Conservation (phyloP, 1,139 yeast species). For the Taphrina wiesneri region DNA sequence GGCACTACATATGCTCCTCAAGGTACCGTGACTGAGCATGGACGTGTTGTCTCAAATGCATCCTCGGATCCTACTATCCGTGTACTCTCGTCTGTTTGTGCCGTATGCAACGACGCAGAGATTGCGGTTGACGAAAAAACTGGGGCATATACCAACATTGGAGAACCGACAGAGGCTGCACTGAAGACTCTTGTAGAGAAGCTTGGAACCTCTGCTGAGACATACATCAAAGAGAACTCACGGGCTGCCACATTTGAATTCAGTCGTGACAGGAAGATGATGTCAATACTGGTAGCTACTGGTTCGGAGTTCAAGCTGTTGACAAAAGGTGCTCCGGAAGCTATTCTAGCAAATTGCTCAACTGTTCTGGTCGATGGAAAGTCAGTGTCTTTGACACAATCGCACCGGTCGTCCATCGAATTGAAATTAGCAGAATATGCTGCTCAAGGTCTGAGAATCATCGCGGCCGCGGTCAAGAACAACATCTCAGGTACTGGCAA, state of each 20-base stretch:
- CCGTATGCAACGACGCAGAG: slow-evolving; percentile 48
- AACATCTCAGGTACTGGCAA: slow-evolving; percentile 19
- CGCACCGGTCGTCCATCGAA: slow-evolving; percentile 44
- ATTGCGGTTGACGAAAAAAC: slow-evolving; percentile 42
- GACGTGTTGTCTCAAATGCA: slow-evolving; percentile 43
- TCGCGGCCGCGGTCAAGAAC: slow-evolving; percentile 50
- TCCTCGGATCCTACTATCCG: slow-evolving; percentile 45
- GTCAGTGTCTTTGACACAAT: slow-evolving; percentile 39
- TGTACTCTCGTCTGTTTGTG: slow-evolving; percentile 41
- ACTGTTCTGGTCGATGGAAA: slow-evolving; percentile 43
- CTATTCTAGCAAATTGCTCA: slow-evolving; percentile 44
- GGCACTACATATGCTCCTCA: slow-evolving; percentile 50
- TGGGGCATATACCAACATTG: slow-evolving; percentile 43
- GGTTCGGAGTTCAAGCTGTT: slow-evolving; percentile 44
- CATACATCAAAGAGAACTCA: slow-evolving; percentile 30
- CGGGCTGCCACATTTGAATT: slow-evolving; percentile 44
- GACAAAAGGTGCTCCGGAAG: slow-evolving; percentile 60
- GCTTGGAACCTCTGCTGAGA: slow-evolving; percentile 37
- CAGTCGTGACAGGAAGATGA: slow-evolving; percentile 55
- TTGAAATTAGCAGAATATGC: slow-evolving; percentile 47
- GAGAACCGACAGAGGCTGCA: slow-evolving; percentile 49
- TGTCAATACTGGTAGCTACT: slow-evolving; percentile 52
- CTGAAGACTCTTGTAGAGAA: slow-evolving; percentile 44
- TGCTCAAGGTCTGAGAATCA: slow-evolving; percentile 52
- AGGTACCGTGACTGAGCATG: slow-evolving; percentile 48